Conservation (phyloP, 116 monocot genomes). For the Cymodocea nodosa region DNA sequence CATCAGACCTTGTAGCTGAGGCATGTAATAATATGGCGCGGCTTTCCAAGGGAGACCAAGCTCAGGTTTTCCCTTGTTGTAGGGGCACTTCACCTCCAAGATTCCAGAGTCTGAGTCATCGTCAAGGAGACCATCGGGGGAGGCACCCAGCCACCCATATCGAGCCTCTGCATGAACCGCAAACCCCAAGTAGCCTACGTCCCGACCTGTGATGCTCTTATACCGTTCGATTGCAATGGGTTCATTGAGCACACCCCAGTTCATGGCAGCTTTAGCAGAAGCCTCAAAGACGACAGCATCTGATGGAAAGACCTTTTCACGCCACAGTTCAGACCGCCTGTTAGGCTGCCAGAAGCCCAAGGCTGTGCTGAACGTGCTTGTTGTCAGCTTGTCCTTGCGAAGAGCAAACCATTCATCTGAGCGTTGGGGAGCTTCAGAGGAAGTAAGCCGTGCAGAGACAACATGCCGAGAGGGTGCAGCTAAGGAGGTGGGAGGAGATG, state of each 20-base stretch:
- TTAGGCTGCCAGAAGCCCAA: slow-evolving; percentile 84
- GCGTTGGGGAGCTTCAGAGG: slow-evolving; percentile 54
- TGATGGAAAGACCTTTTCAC: slow-evolving; percentile 61
- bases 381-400: slow-evolving; percentile 80
- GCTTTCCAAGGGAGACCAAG: slow-evolving; percentile 67
- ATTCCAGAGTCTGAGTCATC: slow-evolving; percentile 39
- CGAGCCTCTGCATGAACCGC: slow-evolving; percentile 49
- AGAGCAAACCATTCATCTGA: slow-evolving; percentile 94
- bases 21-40: slow-evolving; percentile 92
- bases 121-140: slow-evolving; percentile 72
- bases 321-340: slow-evolving; percentile 63
- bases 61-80: slow-evolving; percentile 83
- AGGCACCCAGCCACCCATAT: slow-evolving; percentile 76
- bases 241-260: slow-evolving; percentile 66
- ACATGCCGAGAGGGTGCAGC: neutral
- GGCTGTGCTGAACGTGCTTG: slow-evolving; percentile 87
- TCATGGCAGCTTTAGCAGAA: slow-evolving; percentile 72
- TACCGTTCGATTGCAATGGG: slow-evolving; percentile 65
- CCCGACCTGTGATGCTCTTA: slow-evolving; percentile 65
- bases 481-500: neutral
- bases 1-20: slow-evolving; percentile 95
- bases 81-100: slow-evolving; percentile 93
- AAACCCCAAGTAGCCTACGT: slow-evolving; percentile 59
- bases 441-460: neutral
- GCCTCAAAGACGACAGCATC: slow-evolving; percentile 17